phyloP scores from a whole-genome alignment of 805 yeast species.

The Spathaspora arborariae region DNA sequence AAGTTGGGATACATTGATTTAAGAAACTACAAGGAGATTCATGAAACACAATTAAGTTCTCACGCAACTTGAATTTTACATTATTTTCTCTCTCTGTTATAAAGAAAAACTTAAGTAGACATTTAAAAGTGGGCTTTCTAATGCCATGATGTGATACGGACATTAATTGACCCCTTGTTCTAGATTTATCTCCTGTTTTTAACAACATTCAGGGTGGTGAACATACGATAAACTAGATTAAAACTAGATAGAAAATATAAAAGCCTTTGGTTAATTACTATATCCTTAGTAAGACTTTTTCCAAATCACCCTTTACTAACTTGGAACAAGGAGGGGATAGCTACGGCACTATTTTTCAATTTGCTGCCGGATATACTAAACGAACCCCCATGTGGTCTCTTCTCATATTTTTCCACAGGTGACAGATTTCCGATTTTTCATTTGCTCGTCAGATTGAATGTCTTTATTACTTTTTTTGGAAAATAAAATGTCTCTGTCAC shows the following conservation, averaged over 20 bases:
- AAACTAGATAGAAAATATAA: background rate
- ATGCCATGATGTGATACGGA: background rate
- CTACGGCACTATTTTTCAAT: background rate
- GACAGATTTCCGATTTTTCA: background rate
- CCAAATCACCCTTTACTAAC: background rate
- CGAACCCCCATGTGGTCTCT: background rate
- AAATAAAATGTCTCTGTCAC: background rate
- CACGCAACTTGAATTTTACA: background rate
- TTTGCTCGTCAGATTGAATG: background rate
- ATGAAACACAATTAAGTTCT: background rate
- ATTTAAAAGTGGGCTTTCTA: background rate
- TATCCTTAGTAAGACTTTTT: background rate
- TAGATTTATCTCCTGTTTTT: background rate
- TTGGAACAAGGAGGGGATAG: background rate
- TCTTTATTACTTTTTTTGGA: no score
- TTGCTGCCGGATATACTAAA: background rate
- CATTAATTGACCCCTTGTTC: background rate
- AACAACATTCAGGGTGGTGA: background rate
- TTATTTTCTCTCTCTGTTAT: background rate
- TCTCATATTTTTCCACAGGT: background rate
- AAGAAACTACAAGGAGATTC: no score
- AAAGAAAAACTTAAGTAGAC: background rate
- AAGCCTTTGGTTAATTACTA: background rate
- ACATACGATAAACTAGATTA: background rate
- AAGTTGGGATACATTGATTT: background rate